phyloP scores from a whole-genome alignment of 2,329 filamentous ascomycete genomes.

The Alternaria gaisen region DNA sequence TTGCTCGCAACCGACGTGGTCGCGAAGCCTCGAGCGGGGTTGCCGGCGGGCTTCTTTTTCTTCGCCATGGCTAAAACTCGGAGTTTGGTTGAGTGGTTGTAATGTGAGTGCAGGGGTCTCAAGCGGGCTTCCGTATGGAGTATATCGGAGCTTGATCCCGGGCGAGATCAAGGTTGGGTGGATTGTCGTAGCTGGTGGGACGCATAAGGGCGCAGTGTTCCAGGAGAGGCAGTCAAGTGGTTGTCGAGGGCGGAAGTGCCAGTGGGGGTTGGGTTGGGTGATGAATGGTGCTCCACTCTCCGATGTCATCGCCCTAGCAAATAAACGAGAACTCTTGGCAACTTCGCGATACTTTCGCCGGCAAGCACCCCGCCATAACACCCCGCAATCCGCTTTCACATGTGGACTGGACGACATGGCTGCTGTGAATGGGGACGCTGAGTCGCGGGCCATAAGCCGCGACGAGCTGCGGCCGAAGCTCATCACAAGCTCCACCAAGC shows the following conservation, averaged over 20 bases:
- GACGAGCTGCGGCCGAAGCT: constrained; percentile 52
- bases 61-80: constrained; percentile 72
- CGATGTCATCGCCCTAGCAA: constrained; percentile 29
- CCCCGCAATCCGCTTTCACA: constrained; percentile 34
- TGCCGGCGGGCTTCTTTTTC: constrained; percentile 89
- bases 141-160: constrained; percentile 49
- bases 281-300: constrained; percentile 26
- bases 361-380: constrained; percentile 35
- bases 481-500: constrained; percentile 60
- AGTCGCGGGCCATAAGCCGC: constrained; percentile 43
- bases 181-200: constrained; percentile 32
- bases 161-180: constrained; percentile 46
- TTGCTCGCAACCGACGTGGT: constrained; percentile 92
- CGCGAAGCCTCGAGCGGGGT: constrained; percentile 90
- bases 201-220: constrained; percentile 43
- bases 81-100: background rate
- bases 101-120: constrained; percentile 15
- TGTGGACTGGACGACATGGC: constrained; percentile 49
- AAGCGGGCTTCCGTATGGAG: constrained; percentile 44
- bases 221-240: constrained; percentile 1
- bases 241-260: constrained; percentile 10
- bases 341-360: constrained; percentile 21
- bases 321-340: constrained; percentile 33
- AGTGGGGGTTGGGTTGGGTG: constrained; percentile 12
- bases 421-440: constrained; percentile 48